phyloP scores from a whole-genome alignment of 495 filamentous ascomycete species.

The Penicillium subrubescens region DNA sequence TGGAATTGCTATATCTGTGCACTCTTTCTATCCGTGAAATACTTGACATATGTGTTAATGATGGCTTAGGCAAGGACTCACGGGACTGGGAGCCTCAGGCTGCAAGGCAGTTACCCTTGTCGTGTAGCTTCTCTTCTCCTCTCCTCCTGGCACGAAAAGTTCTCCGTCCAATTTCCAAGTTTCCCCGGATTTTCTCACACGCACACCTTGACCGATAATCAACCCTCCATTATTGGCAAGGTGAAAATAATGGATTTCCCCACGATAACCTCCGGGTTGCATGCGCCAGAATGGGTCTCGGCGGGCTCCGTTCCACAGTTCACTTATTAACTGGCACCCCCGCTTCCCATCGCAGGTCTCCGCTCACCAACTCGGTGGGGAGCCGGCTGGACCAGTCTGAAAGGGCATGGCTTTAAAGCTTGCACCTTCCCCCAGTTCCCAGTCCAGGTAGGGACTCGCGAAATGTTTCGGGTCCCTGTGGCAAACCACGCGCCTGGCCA shows the following conservation, averaged over 20 bases:
- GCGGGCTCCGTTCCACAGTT: slow-evolving; percentile 17
- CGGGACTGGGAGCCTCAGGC: not conserved
- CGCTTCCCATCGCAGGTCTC: slow-evolving; percentile 9
- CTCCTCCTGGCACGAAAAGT: no score
- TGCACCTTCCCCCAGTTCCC: not conserved
- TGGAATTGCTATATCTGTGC: no score
- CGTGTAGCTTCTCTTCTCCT: no score
- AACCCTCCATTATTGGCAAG: not conserved
- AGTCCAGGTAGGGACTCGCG: not conserved
- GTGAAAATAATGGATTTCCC: not conserved
- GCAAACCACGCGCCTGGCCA: not conserved
- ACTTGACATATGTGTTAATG: no score
- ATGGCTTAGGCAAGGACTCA: not conserved
- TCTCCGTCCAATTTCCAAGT: no score
- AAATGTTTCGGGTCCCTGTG: not conserved
- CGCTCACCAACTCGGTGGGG: not conserved
- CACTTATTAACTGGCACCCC: slow-evolving; percentile 1
- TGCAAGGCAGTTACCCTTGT: no score
- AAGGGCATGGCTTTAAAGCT: slow-evolving; percentile 15
- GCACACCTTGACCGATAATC: not conserved
- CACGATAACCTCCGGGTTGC: not conserved
- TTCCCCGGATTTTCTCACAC: not conserved
- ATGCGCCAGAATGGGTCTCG: slow-evolving; percentile 10
- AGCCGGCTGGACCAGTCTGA: slow-evolving; percentile 21
- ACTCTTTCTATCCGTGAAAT: no score